These are phyloP conservation scores for Oidiodendron maius DNA, from an alignment of 495 filamentous ascomycete species.

Conservation along the genomic window DNA sequence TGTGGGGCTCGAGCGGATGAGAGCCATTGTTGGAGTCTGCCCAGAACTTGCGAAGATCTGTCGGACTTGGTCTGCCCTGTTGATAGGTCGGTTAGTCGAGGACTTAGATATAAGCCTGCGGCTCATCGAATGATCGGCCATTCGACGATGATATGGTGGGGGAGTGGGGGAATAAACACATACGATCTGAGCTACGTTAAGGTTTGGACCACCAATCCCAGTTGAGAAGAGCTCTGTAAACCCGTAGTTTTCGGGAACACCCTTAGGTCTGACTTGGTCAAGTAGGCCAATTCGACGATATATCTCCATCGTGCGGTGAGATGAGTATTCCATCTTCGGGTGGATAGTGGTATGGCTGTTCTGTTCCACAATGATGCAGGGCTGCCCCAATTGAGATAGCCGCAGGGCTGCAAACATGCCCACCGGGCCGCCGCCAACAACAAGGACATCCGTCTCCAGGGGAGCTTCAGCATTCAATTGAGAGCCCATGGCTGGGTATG, in stretches of 20 bases:
- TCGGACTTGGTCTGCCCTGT: not conserved
- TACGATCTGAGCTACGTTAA: too few species aligned
- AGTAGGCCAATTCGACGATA: constrained; percentile 24
- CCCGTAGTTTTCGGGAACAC: not conserved
- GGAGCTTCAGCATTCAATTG: too few species aligned
- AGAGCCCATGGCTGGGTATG: too few species aligned
- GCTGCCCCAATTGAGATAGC: constrained; percentile 11
- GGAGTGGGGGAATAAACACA: too few species aligned
- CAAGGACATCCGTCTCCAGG: constrained; percentile 10
- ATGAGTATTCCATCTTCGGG: constrained; percentile 33
- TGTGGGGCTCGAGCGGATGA: not conserved
- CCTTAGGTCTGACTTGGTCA: constrained; percentile 8
- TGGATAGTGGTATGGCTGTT: constrained; percentile 22
- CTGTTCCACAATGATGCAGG: constrained; percentile 16
- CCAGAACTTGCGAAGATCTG: not conserved
- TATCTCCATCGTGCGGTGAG: constrained; percentile 28
- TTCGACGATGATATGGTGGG: too few species aligned
- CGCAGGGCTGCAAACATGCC: constrained; percentile 22
- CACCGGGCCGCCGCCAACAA: constrained; percentile 25
- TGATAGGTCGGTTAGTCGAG: too few species aligned
- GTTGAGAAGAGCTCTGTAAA: not conserved
- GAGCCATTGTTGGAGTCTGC: constrained; percentile 1
- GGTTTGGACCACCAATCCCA: not conserved
- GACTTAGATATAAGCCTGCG: too few species aligned
- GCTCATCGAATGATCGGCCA: too few species aligned